Percentiles rank a stretch among this genome's conserved stretches.
phyloP scores from a whole-genome alignment of 1,284 basidiomycete genomes.

The Volvariella surrecta region DNA sequence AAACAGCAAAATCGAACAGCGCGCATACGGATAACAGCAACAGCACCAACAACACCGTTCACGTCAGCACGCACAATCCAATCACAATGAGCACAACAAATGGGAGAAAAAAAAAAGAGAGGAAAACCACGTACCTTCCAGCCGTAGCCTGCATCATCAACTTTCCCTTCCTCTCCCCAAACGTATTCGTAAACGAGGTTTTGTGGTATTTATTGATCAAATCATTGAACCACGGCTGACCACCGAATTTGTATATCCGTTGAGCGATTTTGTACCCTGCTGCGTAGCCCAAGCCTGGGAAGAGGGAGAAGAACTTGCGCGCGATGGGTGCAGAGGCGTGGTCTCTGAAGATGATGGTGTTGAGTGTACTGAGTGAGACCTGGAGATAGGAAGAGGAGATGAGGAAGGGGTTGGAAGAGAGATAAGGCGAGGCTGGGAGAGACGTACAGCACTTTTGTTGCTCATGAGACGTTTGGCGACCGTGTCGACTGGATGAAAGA shows the following conservation, averaged over 20 bases:
- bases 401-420: slow-evolving; percentile 1
- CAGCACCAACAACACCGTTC: too few relatives aligned
- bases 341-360: slow-evolving; percentile 83
- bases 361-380: slow-evolving; percentile 58
- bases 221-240: slow-evolving; percentile 97
- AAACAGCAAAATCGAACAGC: neutral
- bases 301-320: slow-evolving; percentile 83
- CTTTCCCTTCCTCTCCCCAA: slow-evolving; percentile 96
- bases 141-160: slow-evolving; percentile 94
- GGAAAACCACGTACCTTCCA: slow-evolving; percentile 57
- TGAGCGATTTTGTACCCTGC: slow-evolving; percentile 96
- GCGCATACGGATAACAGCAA: too few relatives aligned
- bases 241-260: slow-evolving; percentile 97
- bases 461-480: slow-evolving; percentile 97
- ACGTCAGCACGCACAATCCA: too few relatives aligned
- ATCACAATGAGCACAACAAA: neutral
- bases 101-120: neutral
- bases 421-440: neutral
- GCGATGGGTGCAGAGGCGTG: slow-evolving; percentile 63
- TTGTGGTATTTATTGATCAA: slow-evolving; percentile 76
- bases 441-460: slow-evolving; percentile 74
- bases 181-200: slow-evolving; percentile 68
- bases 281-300: slow-evolving; percentile 97
- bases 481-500: slow-evolving; percentile 92
- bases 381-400: slow-evolving; percentile 18